These are phyloP conservation scores for Psophocarpus tetragonolobus DNA, from an alignment of 306 rosid species.

Conservation along the genomic window DNA sequence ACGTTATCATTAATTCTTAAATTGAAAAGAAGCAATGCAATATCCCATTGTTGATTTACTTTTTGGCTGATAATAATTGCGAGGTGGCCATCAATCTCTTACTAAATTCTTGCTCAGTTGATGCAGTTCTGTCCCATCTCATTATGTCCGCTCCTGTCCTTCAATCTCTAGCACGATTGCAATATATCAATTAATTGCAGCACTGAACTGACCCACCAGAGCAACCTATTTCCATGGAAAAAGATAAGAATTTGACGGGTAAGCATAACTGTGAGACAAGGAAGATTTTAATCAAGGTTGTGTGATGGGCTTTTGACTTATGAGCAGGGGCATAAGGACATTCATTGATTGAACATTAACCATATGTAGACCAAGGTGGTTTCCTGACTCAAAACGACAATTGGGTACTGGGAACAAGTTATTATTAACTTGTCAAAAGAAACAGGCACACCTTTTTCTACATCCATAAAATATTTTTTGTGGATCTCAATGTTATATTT, in stretches of 20 bases:
- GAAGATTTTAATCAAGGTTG: background rate
- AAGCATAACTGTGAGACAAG: background rate
- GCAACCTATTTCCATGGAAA: background rate
- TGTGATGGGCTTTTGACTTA: background rate
- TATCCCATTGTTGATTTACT: background rate
- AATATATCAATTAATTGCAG: background rate
- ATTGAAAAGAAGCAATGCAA: background rate
- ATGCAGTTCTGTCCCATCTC: conserved; percentile 20
- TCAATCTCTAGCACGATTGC: background rate
- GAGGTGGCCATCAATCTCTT: conserved; percentile 6
- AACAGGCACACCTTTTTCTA: too few relatives aligned
- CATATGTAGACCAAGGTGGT: background rate
- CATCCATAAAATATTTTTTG: too few relatives aligned
- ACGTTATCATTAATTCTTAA: background rate
- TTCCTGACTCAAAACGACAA: background rate
- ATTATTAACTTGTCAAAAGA: background rate
- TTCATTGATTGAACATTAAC: background rate
- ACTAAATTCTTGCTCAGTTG: conserved; percentile 8
- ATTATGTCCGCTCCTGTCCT: conserved; percentile 13
- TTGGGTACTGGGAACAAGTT: background rate
- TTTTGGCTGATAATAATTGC: conserved; percentile 2
- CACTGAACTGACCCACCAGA: conserved; percentile 15
- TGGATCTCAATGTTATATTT: too few relatives aligned
- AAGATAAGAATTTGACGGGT: background rate
- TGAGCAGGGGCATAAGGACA: background rate